phyloP scores from a whole-genome alignment of 768 basidiomycete genomes.

The Lactifluus piperatus region DNA sequence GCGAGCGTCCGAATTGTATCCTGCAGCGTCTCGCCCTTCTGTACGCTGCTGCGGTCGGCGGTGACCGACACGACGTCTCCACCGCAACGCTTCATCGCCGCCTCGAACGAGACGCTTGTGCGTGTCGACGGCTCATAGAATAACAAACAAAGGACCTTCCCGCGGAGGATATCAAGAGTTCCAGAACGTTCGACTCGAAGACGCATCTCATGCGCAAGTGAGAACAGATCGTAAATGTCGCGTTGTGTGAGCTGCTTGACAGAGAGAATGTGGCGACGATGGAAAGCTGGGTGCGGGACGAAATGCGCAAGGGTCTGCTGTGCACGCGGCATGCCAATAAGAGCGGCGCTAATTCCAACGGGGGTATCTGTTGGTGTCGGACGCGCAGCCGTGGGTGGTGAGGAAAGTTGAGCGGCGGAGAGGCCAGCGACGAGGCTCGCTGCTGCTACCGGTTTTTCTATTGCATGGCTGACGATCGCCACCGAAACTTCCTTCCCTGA shows the following conservation, averaged over 20 bases:
- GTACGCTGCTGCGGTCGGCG: slow-evolving; percentile 76
- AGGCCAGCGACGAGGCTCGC: neutral
- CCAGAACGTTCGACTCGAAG: slow-evolving; percentile 91
- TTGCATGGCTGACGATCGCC: slow-evolving; percentile 26
- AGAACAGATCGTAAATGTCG: slow-evolving; percentile 90
- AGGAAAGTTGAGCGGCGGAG: neutral
- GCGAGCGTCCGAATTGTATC: slow-evolving; percentile 93
- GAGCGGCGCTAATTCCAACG: slow-evolving; percentile 2
- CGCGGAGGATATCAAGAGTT: slow-evolving; percentile 79
- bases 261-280: slow-evolving; percentile 85
- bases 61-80: slow-evolving; percentile 87
- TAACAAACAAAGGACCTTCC: slow-evolving; percentile 81
- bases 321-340: slow-evolving; percentile 28
- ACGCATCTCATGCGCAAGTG: slow-evolving; percentile 93
- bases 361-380: neutral
- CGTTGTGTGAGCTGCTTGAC: slow-evolving; percentile 89
- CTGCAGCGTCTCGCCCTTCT: slow-evolving; percentile 87
- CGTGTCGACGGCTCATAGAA: slow-evolving; percentile 98
- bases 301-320: slow-evolving; percentile 39
- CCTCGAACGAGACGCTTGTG: slow-evolving; percentile 92
- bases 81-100: slow-evolving; percentile 97
- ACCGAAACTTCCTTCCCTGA: slow-evolving; percentile 69
- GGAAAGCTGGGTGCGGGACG: slow-evolving; percentile 77
- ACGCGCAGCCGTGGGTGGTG: slow-evolving; percentile 1
- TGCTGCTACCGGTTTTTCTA: neutral